Evolutionary conservation across 441 rosid genomes (phyloP).

Genomic region (Daphne laureola): DNA sequence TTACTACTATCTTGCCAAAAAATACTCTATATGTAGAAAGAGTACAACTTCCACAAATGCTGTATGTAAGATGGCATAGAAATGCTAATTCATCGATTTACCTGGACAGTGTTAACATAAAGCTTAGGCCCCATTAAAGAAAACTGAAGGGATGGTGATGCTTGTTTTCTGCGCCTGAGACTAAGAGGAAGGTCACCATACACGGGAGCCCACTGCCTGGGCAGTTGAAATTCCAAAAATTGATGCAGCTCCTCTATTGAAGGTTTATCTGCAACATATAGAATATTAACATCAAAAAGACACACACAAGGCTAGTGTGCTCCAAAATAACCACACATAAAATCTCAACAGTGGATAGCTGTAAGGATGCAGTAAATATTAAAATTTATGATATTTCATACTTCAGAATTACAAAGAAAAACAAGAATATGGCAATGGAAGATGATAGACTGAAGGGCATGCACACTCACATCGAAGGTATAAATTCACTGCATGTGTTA

Average conservation of each 20-base stretch:
- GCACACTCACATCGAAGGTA: slow-evolving; percentile 76
- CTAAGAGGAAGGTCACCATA: slow-evolving; percentile 85
- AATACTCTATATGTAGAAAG: no score
- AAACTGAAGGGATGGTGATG: slow-evolving; percentile 74
- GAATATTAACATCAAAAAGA: not conserved
- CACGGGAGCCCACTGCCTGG: slow-evolving; percentile 93
- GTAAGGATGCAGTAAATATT: not conserved
- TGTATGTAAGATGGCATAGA: not conserved
- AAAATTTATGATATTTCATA: no score
- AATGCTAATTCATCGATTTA: slow-evolving; percentile 15
- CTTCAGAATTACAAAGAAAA: no score
- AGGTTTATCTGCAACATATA: slow-evolving; percentile 67
- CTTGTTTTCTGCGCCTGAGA: slow-evolving; percentile 54
- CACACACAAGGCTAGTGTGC: no score
- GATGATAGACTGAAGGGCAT: slow-evolving; percentile 5
- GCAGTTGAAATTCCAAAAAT: slow-evolving; percentile 88
- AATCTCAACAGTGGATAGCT: not conserved
- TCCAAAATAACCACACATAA: no score
- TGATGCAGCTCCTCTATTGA: slow-evolving; percentile 83
- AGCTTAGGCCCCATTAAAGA: slow-evolving; percentile 90
- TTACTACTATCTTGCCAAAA: no score
- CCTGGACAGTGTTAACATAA: slow-evolving; percentile 67
- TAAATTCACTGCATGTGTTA: slow-evolving; percentile 83
- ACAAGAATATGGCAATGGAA: not conserved
- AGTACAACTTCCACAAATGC: not conserved